Conservation (phyloP, 2,329 filamentous ascomycete species). For the Dothideomycetes sp. region DNA sequence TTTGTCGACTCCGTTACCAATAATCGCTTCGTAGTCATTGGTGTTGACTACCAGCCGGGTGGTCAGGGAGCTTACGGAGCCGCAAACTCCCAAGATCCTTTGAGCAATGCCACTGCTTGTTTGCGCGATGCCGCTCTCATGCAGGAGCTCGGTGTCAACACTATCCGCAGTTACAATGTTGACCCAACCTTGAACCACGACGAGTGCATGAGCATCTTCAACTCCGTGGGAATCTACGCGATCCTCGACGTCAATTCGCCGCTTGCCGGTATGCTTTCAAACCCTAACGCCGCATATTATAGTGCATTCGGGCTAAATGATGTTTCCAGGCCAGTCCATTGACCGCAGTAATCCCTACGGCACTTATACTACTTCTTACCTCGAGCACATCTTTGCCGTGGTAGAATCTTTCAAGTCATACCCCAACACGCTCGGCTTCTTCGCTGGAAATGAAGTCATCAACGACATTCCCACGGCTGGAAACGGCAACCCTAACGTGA, state of each 20-base stretch:
- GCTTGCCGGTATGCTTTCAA: constrained; percentile 20
- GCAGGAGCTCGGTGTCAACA: constrained; percentile 53
- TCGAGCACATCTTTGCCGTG: constrained; percentile 48
- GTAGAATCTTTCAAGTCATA: constrained; percentile 58
- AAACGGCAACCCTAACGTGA: constrained; percentile 43
- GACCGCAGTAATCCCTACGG: constrained; percentile 43
- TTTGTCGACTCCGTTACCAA: constrained; percentile 49
- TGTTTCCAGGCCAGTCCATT: constrained; percentile 36
- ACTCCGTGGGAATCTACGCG: constrained; percentile 55
- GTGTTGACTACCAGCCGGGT: constrained; percentile 55
- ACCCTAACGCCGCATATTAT: no score
- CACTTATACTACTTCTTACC: constrained; percentile 45
- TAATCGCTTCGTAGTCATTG: constrained; percentile 50
- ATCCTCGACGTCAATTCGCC: constrained; percentile 56
- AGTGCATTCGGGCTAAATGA: no score
- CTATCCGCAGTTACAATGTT: constrained; percentile 55
- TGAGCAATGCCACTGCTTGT: constrained; percentile 47
- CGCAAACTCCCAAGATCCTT: constrained; percentile 37
- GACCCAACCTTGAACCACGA: constrained; percentile 45
- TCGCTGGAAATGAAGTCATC: constrained; percentile 57
- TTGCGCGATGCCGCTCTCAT: constrained; percentile 53
- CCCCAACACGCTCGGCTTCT: constrained; percentile 56
- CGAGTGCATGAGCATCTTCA: constrained; percentile 48
- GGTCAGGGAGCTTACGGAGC: constrained; percentile 47
- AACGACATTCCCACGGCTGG: constrained; percentile 36